Conservation (phyloP, 495 filamentous ascomycete species). For the Cudoniella acicularis region DNA sequence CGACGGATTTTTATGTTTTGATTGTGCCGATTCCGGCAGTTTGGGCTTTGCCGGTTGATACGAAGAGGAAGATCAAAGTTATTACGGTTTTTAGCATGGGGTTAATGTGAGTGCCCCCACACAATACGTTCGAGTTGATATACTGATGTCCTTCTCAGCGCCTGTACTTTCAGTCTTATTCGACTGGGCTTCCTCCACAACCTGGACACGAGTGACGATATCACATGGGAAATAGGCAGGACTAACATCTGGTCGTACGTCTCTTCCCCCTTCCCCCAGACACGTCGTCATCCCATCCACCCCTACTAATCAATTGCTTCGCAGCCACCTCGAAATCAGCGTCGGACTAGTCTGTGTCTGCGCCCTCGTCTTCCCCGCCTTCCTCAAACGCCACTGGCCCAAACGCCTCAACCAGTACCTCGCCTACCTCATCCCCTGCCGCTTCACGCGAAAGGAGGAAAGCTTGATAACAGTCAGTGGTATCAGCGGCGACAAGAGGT, state of each 20-base stretch:
- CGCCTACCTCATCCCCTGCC: neutral
- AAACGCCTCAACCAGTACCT: neutral
- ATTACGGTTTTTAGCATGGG: neutral
- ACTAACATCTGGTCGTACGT: neutral
- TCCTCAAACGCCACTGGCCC: conserved; percentile 1
- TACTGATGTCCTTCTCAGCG: neutral
- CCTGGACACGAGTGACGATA: neutral
- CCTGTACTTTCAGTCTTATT: neutral
- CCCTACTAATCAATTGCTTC: no score
- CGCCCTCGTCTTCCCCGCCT: neutral
- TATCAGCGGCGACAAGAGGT: no score
- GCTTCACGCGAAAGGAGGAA: neutral
- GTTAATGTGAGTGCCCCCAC: neutral
- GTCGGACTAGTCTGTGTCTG: neutral
- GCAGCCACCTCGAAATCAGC: neutral
- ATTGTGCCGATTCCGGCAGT: neutral
- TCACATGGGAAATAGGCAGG: neutral
- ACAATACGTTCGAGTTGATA: neutral
- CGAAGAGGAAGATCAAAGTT: neutral
- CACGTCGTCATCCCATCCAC: neutral
- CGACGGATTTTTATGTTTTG: neutral
- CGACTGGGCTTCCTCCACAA: neutral
- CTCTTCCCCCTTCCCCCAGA: neutral
- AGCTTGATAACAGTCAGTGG: neutral
- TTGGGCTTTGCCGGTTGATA: neutral